phyloP scores from a whole-genome alignment of 2,329 filamentous ascomycete genomes.

The Aplosporella prunicola region DNA sequence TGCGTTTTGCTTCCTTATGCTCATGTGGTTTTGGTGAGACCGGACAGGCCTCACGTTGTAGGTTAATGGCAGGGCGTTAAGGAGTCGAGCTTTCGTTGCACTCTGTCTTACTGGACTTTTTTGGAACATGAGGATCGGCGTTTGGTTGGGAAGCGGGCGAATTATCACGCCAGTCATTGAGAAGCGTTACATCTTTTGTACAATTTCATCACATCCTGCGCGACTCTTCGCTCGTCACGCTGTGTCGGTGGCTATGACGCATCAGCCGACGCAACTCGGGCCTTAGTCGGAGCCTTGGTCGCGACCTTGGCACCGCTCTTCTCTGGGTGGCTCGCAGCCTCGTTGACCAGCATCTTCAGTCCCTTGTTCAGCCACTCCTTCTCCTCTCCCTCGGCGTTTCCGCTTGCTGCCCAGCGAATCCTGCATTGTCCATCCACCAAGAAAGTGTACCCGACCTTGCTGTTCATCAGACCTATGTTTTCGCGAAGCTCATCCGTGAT shows the following conservation, averaged over 20 bases:
- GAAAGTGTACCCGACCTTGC: constrained; percentile 89
- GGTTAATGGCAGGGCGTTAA: constrained; percentile 16
- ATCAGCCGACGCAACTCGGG: neutral
- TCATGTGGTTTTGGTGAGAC: constrained; percentile 58
- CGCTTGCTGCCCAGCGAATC: constrained; percentile 91
- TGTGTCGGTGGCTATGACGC: neutral
- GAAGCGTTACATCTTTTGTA: constrained; percentile 18
- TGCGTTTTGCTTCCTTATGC: constrained; percentile 78
- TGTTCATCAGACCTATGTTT: constrained; percentile 64
- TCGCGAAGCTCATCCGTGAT: constrained; percentile 48
- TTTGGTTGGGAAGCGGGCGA: constrained; percentile 1
- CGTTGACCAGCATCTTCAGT: constrained; percentile 52
- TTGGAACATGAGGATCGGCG: constrained; percentile 2
- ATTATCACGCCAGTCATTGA: neutral
- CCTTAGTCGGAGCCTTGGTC: neutral
- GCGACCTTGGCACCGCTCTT: constrained; percentile 17
- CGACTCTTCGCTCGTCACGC: neutral
- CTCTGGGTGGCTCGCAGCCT: constrained; percentile 29
- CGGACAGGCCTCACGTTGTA: too few species aligned
- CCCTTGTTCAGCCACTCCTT: constrained; percentile 56
- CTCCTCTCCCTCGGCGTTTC: constrained; percentile 55
- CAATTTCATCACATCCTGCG: constrained; percentile 19
- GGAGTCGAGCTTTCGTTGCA: constrained; percentile 13
- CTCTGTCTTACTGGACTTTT: neutral
- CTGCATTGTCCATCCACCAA: constrained; percentile 77